phyloP scores from a whole-genome alignment of 2,329 filamentous ascomycete genomes.

The Metarhizium album region DNA sequence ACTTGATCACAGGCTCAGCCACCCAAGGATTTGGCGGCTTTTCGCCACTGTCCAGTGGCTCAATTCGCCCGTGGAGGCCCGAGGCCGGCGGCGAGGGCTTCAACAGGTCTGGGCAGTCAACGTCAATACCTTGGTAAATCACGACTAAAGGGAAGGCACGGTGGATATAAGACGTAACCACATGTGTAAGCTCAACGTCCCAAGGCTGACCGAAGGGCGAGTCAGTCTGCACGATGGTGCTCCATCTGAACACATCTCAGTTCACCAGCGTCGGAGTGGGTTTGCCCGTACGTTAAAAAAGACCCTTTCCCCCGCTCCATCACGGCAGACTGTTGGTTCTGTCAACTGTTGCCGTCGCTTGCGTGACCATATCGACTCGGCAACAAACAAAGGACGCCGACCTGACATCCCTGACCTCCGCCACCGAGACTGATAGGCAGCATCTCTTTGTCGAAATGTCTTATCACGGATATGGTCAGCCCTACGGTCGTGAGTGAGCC shows the following conservation, averaged over 20 bases:
- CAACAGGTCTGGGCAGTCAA: too few species aligned
- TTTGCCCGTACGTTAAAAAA: slow-evolving; percentile 1
- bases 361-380: not conserved
- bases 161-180: too few species aligned
- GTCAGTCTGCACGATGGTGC: not conserved
- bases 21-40: too few species aligned
- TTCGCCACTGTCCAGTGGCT: too few species aligned
- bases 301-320: not conserved
- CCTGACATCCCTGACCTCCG: not conserved
- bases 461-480: slow-evolving; percentile 20
- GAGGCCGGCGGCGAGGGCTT: too few species aligned
- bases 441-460: slow-evolving; percentile 18
- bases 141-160: too few species aligned
- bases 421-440: not conserved
- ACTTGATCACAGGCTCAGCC: too few species aligned
- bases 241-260: too few species aligned
- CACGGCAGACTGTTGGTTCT: not conserved
- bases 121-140: too few species aligned
- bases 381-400: not conserved
- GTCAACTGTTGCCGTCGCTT: not conserved
- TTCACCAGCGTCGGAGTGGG: not conserved
- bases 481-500: slow-evolving; percentile 25
- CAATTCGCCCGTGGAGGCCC: too few species aligned
- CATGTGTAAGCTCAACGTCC: too few species aligned
- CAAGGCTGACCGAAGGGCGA: not conserved